A percentile compares a stretch with the other conserved stretches of the same genome.
phyloP scores from a whole-genome alignment of 305 asterid species.

The Rubia peregrina region DNA sequence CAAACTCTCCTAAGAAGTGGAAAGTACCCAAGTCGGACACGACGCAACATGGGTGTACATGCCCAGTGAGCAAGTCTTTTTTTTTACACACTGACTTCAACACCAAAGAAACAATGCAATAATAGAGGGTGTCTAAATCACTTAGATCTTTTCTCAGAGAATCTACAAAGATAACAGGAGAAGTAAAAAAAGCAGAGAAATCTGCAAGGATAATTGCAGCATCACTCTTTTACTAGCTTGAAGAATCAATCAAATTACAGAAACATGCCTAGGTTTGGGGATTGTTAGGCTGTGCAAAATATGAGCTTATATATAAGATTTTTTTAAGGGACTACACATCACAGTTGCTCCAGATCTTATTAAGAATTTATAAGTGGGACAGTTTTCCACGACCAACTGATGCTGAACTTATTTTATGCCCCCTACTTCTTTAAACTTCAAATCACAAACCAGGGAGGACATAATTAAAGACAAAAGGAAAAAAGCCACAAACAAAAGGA shows the following conservation, averaged over 20 bases:
- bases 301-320: neutral
- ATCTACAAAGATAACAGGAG: neutral
- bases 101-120: neutral
- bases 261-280: neutral
- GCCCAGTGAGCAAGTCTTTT: neutral
- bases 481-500: constrained; percentile 6
- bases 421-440: neutral
- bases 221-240: neutral
- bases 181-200: neutral
- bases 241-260: neutral
- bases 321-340: neutral
- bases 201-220: neutral
- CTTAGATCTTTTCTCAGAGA: neutral
- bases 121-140: neutral
- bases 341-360: neutral
- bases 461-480: constrained; percentile 1
- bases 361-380: neutral
- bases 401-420: neutral
- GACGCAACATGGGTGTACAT: neutral
- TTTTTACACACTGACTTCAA: neutral
- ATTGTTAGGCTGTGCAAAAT: neutral
- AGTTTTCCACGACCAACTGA: neutral
- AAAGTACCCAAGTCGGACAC: neutral
- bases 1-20: neutral
- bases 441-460: neutral